Conservation (phyloP, 169 alveolate genomes). For the Plasmodium vinckei region DNA sequence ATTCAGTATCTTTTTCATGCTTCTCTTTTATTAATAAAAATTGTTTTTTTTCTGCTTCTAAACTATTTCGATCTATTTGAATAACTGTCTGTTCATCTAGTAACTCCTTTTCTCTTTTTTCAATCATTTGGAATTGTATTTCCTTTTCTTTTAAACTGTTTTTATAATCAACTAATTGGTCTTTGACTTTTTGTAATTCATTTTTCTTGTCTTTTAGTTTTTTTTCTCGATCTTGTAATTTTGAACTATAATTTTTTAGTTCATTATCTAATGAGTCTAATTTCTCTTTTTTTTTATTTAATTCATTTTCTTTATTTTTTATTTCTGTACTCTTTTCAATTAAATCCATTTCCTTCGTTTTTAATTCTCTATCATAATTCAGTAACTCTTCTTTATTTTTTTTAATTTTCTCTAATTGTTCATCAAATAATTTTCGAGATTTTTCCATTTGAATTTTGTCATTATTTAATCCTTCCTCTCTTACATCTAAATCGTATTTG, state of each 20-base stretch:
- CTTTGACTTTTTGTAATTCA: conserved; percentile 71
- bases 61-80: conserved; percentile 64
- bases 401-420: conserved; percentile 69
- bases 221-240: conserved; percentile 71
- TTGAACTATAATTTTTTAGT: conserved; percentile 39
- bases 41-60: conserved; percentile 74
- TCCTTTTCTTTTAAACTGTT: conserved; percentile 70
- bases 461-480: conserved; percentile 53
- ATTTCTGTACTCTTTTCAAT: conserved; percentile 60
- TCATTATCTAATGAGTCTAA: conserved; percentile 42
- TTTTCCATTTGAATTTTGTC: conserved; percentile 65
- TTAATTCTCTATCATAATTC: conserved; percentile 58
- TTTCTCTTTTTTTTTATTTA: conserved; percentile 55
- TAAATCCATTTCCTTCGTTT: conserved; percentile 41
- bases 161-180: conserved; percentile 62
- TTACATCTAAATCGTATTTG: conserved; percentile 52
- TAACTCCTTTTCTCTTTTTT: conserved; percentile 62
- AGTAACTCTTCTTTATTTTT: conserved; percentile 67
- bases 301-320: conserved; percentile 51
- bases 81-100: conserved; percentile 69
- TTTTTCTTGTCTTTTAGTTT: conserved; percentile 63
- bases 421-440: conserved; percentile 71
- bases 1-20: conserved; percentile 70
- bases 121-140: conserved; percentile 57
- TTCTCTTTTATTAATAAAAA: conserved; percentile 64